Evolutionary conservation across 176 grass and related monocot species (phyloP), one percentile per base, ranked within the genome.

Genomic region (Musa itinerans): DNA sequence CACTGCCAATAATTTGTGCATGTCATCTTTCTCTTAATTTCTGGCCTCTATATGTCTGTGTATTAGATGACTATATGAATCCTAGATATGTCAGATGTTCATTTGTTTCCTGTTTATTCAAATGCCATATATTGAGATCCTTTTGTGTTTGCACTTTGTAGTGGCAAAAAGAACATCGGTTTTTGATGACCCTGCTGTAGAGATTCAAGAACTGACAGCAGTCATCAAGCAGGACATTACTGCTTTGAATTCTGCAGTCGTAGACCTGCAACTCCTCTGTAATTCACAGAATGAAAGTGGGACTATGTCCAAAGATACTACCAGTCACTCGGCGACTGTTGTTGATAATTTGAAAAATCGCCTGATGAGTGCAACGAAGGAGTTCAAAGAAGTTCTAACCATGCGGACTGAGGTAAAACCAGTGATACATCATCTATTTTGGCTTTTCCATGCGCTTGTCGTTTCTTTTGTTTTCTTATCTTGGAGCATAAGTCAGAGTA

Each of bases 321-420:
- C 90, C 22, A 91, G 75, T 65, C 90, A 98, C 79, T 91, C 94
- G 54, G 87, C 86, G 19, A 98, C 88, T 29, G 80, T 98, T 1
- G 88, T 98, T 53, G 90, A 93, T 83, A 91, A 87, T 86, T 84
- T 98, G 17, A 98, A 98, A 80, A 98, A 93, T 26, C 80, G 80
- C 34, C 80, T 98, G 73, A 98, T 98, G 90, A 98, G 69, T 65
- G 77, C 94, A 65, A 91, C 90, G 1, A 98, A 98, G 67, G 90
- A 98, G 75, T 98, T 98, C 76, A 98, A 98, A 79, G 90, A 98
- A 83, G 90, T 98, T 78, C 84, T 98, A 70, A 98, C 94, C 34
- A 93, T 86, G 90, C 85, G 94, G 73, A 98, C 94, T 72, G 94
- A 93, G 94, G 94, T 98, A 71, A 78, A 67, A 62, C 69, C 59